Base-by-base conservation (phyloP, 2,329 filamentous ascomycete species). In the Aspergillus sp. region DNA sequence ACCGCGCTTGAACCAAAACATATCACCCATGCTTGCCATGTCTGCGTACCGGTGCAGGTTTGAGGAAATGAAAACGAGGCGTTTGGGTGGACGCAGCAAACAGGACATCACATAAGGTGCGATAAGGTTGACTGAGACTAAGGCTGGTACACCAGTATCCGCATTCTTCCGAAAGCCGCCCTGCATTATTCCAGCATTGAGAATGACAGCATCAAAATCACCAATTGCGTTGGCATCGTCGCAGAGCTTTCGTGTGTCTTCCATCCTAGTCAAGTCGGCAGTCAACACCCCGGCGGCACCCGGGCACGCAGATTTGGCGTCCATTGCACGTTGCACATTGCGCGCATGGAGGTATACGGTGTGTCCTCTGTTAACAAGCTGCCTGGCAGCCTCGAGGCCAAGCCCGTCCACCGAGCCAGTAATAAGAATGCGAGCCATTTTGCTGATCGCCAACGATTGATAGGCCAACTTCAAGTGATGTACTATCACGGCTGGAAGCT, bases 391-490 rank as follows among this genome's bases (percentile, higher is more conserved):
- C 4, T 79, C 72, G 6, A 78, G 77, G 50, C 84, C 84, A 23
- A 86, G 76, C 61, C 84, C 84, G 67, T 86, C 84, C 1, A 81
- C 79, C 13, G 82, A 85, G 48, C 84, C 84, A 4, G 84, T 87
- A 58, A 87, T 84, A 57, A 82, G 70, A 62, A 82, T 79, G 28
- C 39, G 39, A 43, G n/a, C 39, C 39, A 43, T 43, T 36, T 36
- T 13, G 12, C 12, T 36, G 32, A 36, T 36, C 12, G 32, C 10
- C 32, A 5, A 36, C 5, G 32, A 13, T 13, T 12, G 10, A 36
- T 36, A 5, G 32, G 12, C 12, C 4, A 6, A 3, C 6, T 36
- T 36, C 2, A 12, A 2, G 12, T 2, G 32, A 36, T 6, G 12
- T 12, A 36, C 32, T 36, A 12, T 6, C 12, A 36, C 32, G 12